phyloP scores from a whole-genome alignment of 1,284 basidiomycete species.

The Cryptococcus wingfieldii region DNA sequence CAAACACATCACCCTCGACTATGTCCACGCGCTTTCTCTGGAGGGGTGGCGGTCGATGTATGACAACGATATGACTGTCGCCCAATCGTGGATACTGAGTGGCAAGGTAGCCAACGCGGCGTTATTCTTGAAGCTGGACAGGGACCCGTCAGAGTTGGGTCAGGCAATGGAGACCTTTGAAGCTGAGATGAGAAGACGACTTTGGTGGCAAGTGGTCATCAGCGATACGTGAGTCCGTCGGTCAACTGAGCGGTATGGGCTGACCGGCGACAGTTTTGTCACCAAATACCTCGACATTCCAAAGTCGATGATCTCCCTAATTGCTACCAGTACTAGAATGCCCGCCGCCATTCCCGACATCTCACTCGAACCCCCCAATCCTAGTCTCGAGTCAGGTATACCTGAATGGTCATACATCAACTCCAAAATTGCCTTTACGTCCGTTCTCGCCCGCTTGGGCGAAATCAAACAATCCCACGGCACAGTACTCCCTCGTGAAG shows the following conservation, averaged over 20 bases:
- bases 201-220: constrained; percentile 1
- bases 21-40: constrained; percentile 5
- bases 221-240: constrained; percentile 5
- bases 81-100: background rate
- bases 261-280: too few relatives aligned
- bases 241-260: background rate
- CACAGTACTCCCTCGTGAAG: background rate
- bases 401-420: background rate
- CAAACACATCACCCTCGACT: constrained; percentile 1
- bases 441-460: background rate
- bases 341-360: background rate
- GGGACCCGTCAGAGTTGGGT: constrained; percentile 2
- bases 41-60: background rate
- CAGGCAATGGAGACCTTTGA: background rate
- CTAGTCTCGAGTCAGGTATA: background rate
- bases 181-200: constrained; percentile 7
- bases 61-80: background rate
- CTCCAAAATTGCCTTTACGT: background rate
- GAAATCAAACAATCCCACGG: background rate
- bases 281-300: too few relatives aligned
- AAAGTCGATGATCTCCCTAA: background rate
- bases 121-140: background rate
- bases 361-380: background rate
- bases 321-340: background rate
- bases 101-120: constrained; percentile 1